Percentiles rank a stretch among this genome's conserved stretches.
phyloP scores from a whole-genome alignment of 148 eudicot genomes.

The Suaeda aralocaspica region DNA sequence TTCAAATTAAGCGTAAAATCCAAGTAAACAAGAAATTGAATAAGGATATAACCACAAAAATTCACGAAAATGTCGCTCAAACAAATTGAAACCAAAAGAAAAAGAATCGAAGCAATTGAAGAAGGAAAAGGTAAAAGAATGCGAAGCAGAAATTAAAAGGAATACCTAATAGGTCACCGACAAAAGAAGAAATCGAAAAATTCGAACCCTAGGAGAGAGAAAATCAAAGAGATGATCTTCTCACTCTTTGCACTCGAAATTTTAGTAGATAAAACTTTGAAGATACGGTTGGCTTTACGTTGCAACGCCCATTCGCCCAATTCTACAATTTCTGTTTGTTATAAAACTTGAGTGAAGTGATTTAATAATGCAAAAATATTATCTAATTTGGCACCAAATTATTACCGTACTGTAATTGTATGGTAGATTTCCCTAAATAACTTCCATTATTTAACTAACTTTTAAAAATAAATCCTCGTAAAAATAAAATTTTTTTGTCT shows the following conservation, averaged over 20 bases:
- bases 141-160: neutral
- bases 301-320: neutral
- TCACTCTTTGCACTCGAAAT: neutral
- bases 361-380: too few relatives aligned
- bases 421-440: too few relatives aligned
- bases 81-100: neutral
- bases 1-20: neutral
- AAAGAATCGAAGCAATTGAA: neutral
- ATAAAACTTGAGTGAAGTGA: too few relatives aligned
- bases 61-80: neutral
- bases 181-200: neutral
- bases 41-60: neutral
- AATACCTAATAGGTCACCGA: constrained; percentile 3
- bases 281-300: neutral
- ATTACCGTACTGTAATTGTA: too few relatives aligned
- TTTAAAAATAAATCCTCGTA: too few relatives aligned
- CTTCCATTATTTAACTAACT: too few relatives aligned
- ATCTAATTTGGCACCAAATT: too few relatives aligned
- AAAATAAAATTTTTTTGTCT: too few relatives aligned
- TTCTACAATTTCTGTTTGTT: neutral
- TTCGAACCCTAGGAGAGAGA: constrained; percentile 38
- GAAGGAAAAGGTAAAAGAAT: neutral
- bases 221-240: constrained; percentile 1
- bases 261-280: neutral
- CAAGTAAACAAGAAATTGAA: neutral